Evolutionary conservation across 495 filamentous ascomycete genomes (phyloP).

Genomic region (Talaromyces adpressus): DNA sequence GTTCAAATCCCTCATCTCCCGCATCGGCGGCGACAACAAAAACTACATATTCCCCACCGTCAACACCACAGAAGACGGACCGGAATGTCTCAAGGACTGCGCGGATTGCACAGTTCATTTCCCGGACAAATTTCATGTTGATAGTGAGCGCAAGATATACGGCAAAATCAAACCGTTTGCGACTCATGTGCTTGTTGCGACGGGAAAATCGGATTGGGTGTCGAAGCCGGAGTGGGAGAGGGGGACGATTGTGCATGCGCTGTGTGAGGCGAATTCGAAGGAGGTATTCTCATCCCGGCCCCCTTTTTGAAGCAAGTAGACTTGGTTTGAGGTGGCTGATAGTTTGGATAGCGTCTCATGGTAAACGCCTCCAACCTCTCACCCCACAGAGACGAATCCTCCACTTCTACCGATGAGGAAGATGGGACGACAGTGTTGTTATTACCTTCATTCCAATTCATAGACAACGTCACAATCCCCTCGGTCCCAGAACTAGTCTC

Average conservation of each 20-base stretch:
- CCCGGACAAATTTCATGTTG: constrained; percentile 65
- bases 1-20: constrained; percentile 28
- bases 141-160: constrained; percentile 68
- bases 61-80: constrained; percentile 62
- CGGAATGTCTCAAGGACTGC: constrained; percentile 84
- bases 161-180: constrained; percentile 79
- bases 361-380: constrained; percentile 88
- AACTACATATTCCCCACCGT: constrained; percentile 46
- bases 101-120: constrained; percentile 67
- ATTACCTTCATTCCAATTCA: constrained; percentile 75
- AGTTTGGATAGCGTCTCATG: constrained; percentile 61
- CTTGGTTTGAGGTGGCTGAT: constrained; percentile 4
- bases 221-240: constrained; percentile 76
- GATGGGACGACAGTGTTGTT: constrained; percentile 70
- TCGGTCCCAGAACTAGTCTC: constrained; percentile 63
- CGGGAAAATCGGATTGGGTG: constrained; percentile 89
- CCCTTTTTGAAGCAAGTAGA: no score
- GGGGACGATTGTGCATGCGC: constrained; percentile 88
- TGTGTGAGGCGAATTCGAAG: constrained; percentile 50
- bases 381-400: constrained; percentile 40
- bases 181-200: constrained; percentile 84
- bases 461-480: constrained; percentile 69
- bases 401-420: neutral
- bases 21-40: constrained; percentile 15
- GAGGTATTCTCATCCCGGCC: constrained; percentile 50